phyloP scores from a whole-genome alignment of 2,329 filamentous ascomycete genomes.

The Talaromyces piceae region DNA sequence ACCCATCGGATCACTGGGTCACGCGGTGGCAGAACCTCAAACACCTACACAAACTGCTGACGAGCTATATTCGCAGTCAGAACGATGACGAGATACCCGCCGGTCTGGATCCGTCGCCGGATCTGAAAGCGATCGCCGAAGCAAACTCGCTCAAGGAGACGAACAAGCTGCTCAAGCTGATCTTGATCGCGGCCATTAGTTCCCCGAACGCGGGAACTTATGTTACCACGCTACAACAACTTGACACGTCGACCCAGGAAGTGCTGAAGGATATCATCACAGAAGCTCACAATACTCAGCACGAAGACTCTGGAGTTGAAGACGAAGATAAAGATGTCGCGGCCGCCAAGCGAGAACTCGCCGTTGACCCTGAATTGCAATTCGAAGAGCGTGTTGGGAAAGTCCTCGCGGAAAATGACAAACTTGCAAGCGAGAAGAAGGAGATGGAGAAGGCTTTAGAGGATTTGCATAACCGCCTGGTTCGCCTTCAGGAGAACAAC shows the following conservation, averaged over 20 bases:
- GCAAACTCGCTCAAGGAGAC: conserved; percentile 36
- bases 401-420: conserved; percentile 51
- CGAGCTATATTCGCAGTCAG: conserved; percentile 39
- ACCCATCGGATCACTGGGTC: conserved; percentile 39
- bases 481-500: conserved; percentile 47
- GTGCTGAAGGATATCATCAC: conserved; percentile 42
- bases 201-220: conserved; percentile 51
- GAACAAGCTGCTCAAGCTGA: conserved; percentile 53
- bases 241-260: conserved; percentile 38
- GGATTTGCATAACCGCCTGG: conserved; percentile 53
- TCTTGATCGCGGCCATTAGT: conserved; percentile 56
- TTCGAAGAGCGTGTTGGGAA: conserved; percentile 44
- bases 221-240: conserved; percentile 41
- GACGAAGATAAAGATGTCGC: conserved; percentile 33
- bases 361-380: conserved; percentile 38
- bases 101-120: conserved; percentile 36
- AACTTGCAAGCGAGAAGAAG: conserved; percentile 45
- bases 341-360: conserved; percentile 24
- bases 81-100: conserved; percentile 37
- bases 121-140: conserved; percentile 41
- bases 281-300: conserved; percentile 37
- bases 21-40: conserved; percentile 44
- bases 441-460: conserved; percentile 40
- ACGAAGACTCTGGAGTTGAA: conserved; percentile 28
- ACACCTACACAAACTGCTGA: conserved; percentile 40